Base-by-base conservation (phyloP, 306 rosid genomes). In the Hylodesmum podocarpum region DNA sequence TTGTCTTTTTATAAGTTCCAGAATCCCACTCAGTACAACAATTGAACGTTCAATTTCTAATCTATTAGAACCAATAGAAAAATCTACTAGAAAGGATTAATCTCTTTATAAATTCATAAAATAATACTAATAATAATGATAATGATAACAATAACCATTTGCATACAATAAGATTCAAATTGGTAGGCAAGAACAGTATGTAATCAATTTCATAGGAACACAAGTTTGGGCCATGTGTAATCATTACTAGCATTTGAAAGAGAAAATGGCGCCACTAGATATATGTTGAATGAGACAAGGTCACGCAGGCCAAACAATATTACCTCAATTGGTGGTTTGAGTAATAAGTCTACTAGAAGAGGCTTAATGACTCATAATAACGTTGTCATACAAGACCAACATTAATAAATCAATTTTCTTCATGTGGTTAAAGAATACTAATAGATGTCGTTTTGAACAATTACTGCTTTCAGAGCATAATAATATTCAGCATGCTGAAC, bases 401-500 rank as follows among this genome's bases (percentile, higher is more conserved):
- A 22, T 44, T 57, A 47, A 72, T 36, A 54, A 34, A 44, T 63
- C 21, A 21, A 21, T 61, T 40, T 21, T 50, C 27, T 70, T 27
- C 55, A 58, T 28, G 74, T 1, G 39, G 33, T 7, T 49, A 64
- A 66, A 73, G 57, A 71, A 54, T 53, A 50, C 39, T 6, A 8
- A 22, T 14, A 31, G 49, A 36, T 33, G 55, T 63, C 66, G 41
- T 64, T 68, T 64, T 74, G 22, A 41, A 46, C 70, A 82, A 73
- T 57, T 39, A 78, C 66, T n/a, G 58, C 19, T 34, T 70, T 72
- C 73, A 18, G 16, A 13, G 18, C 41, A 72, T 75, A 64, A 64
- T 70, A 64, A 82, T 77, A 25, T 71, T 40, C 14, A 16, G 89
- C 86, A 63, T 82, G 85, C 61, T 55, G 31, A 21, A 44, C 63